Evolutionary conservation across 106 monocot genomes (phyloP).

Genomic region (Alisma plantagoaquatica): DNA sequence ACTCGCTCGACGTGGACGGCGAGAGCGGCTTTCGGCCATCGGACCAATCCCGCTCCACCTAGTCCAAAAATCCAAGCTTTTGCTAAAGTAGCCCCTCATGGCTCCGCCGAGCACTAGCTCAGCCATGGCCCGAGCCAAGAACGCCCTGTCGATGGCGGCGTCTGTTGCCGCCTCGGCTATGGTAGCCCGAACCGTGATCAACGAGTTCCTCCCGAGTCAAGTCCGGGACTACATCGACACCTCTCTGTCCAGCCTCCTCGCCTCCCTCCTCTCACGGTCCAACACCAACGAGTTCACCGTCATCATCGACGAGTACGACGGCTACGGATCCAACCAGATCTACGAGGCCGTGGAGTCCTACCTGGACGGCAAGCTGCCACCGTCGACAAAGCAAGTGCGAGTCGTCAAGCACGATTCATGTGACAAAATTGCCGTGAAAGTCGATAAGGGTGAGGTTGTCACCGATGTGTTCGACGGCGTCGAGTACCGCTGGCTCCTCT

Average conservation of each 20-base stretch:
- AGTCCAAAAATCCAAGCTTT: too few relatives aligned
- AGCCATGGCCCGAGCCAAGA: conserved; percentile 1
- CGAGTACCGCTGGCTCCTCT: conserved; percentile 1
- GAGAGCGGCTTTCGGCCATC: too few relatives aligned
- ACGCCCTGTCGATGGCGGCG: conserved; percentile 3
- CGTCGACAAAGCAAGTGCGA: conserved; percentile 3
- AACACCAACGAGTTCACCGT: conserved; percentile 6
- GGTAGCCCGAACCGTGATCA: not conserved
- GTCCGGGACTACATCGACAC: conserved; percentile 9
- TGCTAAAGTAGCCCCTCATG: too few relatives aligned
- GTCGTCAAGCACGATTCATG: conserved; percentile 3
- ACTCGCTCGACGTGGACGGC: too few relatives aligned
- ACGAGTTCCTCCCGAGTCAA: conserved; percentile 11
- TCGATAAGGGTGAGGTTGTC: conserved; percentile 4
- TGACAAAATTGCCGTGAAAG: not conserved
- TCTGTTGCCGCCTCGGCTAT: conserved; percentile 7
- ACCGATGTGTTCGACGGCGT: conserved; percentile 15
- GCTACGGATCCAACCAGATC: conserved; percentile 7
- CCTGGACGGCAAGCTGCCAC: not conserved
- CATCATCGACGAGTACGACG: conserved; percentile 11
- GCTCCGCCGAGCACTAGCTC: not conserved
- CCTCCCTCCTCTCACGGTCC: conserved; percentile 3
- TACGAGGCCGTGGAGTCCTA: conserved; percentile 13
- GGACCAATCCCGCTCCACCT: too few relatives aligned
- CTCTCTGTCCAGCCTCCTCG: not conserved